Base-by-base conservation (phyloP, 352 stramenopile genomes). In the Globisporangium acanthophoron region DNA sequence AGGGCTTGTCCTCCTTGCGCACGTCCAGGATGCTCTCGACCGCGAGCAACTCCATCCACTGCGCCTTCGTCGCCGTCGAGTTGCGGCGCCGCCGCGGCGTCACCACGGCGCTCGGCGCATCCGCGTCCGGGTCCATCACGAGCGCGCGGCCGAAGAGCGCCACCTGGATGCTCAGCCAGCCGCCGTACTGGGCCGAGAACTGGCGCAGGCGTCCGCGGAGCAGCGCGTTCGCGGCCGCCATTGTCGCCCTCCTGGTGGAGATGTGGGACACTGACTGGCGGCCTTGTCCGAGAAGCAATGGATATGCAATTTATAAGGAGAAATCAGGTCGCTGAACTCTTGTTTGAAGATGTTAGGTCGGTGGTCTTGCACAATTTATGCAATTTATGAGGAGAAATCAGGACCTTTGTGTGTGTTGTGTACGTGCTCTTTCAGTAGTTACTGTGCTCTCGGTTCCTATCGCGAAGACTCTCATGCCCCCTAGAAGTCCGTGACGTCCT, bases 401-500 rank as follows among this genome's bases (percentile, higher is more conserved):
- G 33, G 37, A 16, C 3, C 3, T 3, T 40, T 40, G 35, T 12
- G 8, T 15, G 11, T 40, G 35, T 13, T 15, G 8, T 40, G 35
- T 40, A 3, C 11, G 35, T 15, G 35, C 35, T 15, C 33, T 37
- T 37, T 37, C 9, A 11, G 35, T 2, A 40, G 35, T 40, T 40
- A 0, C 3, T 40, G 3, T 40, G 35, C 35, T 40, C 12, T 21
- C 6, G 16, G 41, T 4, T 18, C 18, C 18, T 47, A 12, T 15
- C 18, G 21, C 3, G 4, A 21, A 48, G 41, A 47, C 18, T n/a
- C 43, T 37, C 3, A 9, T 37, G 33, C 18, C 7, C 9, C 11
- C 31, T 75, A 91, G 33, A 91, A 88, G 44, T 89, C 77, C 8
- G 51, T 85, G n/a, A 91, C 77, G 52, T 87, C 73, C 20, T 88